phyloP scores from a whole-genome alignment of 805 yeast species.

The Candida michaelii region DNA sequence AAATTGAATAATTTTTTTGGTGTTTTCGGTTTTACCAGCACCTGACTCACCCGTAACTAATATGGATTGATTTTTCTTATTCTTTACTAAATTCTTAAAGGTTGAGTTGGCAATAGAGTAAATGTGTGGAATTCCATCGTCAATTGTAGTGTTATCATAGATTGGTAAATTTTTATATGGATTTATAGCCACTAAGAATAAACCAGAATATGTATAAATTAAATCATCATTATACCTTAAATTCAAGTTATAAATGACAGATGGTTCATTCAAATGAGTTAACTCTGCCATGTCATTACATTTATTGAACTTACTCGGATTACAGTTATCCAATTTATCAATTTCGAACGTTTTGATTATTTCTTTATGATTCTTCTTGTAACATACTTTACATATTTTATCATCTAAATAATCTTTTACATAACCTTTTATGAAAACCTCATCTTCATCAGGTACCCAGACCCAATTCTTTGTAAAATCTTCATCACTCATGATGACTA shows the following conservation, averaged over 20 bases:
- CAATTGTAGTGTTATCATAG: constrained; percentile 57
- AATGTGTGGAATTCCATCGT: constrained; percentile 68
- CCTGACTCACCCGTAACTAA: constrained; percentile 99
- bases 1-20: constrained; percentile 91
- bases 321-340: constrained; percentile 58
- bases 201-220: constrained; percentile 93
- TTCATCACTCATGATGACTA: constrained; percentile 9
- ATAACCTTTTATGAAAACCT: constrained; percentile 61
- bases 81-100: constrained; percentile 66
- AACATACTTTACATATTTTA: constrained; percentile 36
- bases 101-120: constrained; percentile 85
- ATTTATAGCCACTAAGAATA: constrained; percentile 91
- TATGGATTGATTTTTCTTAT: constrained; percentile 79
- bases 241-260: constrained; percentile 83
- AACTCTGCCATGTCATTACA: constrained; percentile 95
- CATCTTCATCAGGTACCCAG: constrained; percentile 67
- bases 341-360: constrained; percentile 43
- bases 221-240: constrained; percentile 73
- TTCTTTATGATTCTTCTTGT: constrained; percentile 41
- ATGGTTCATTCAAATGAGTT: constrained; percentile 91
- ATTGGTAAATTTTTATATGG: constrained; percentile 80
- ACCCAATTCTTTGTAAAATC: constrained; percentile 60
- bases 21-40: constrained; percentile 97
- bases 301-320: constrained; percentile 86
- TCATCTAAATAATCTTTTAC: constrained; percentile 46